A percentile compares a stretch with the other conserved stretches of the same genome.
Evolutionary conservation across 352 stramenopile species (phyloP).

Genomic region (Phytophthora pini): DNA sequence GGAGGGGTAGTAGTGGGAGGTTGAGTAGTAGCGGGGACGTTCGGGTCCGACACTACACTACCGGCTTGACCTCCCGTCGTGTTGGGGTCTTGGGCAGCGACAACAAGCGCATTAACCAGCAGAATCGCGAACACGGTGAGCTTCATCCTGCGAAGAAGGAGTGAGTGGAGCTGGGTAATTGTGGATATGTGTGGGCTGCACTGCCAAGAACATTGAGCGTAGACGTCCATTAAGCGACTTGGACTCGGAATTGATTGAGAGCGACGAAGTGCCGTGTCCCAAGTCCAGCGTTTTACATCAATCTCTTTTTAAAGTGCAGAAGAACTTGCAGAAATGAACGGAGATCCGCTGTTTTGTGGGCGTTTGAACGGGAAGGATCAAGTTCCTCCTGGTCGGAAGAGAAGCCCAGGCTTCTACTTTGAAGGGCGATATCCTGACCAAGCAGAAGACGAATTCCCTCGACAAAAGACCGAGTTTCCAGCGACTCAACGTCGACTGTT

Average conservation of each 20-base stretch:
- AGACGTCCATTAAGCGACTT: conserved; percentile 15
- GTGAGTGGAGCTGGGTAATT: conserved; percentile 18
- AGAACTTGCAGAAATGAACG: neutral
- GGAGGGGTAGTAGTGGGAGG: conserved; percentile 1
- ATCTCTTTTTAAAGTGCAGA: conserved; percentile 1
- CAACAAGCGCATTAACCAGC: conserved; percentile 18
- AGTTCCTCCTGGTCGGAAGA: neutral
- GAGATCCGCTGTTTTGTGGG: neutral
- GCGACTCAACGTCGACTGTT: neutral
- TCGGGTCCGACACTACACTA: conserved; percentile 19
- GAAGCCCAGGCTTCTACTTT: conserved; percentile 5
- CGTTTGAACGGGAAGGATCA: conserved; percentile 1
- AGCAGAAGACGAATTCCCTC: neutral
- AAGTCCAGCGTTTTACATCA: conserved; percentile 3
- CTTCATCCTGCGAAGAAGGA: conserved; percentile 13
- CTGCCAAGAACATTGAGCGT: conserved; percentile 3
- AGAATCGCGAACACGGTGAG: conserved; percentile 14
- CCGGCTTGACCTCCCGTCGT: conserved; percentile 28
- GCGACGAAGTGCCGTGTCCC: conserved; percentile 7
- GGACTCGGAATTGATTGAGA: conserved; percentile 24
- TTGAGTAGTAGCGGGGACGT: conserved; percentile 8
- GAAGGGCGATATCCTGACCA: no score
- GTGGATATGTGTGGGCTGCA: conserved; percentile 18
- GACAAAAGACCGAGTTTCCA: neutral
- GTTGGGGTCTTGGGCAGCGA: conserved; percentile 29